Evolutionary conservation across 1,284 basidiomycete genomes (phyloP), one percentile per base, ranked within the genome.

Genomic region (Apiotrichum gamsii): DNA sequence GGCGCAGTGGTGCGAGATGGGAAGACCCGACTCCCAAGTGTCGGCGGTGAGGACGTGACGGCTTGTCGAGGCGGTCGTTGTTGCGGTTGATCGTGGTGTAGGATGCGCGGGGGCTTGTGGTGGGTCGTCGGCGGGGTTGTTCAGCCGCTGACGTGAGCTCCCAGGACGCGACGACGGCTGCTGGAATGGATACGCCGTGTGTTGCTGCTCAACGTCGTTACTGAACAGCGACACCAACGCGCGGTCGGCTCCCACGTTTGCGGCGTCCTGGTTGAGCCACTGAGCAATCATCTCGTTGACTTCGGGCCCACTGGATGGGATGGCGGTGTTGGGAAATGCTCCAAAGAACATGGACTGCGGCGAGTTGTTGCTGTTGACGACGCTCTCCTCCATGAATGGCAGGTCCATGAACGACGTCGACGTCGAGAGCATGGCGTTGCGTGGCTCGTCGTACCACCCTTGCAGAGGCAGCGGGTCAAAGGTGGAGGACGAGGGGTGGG

Each of bases 221-320:
- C n/a, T n/a, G 25, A 18, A 23, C 5, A 42, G 36, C 18, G 39
- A 30, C 4, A 36, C 47, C 9, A 49, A 37, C 3, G 47, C 47
- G 20, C 20, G 38, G 16, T 39, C 45, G 3, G 40, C 34, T 14
- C 36, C 36, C 11, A 39, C 14, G 4, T 33, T 39, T 10, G 41
- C 49, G 1, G 39, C 41, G 9, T 51, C 45, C 18, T 51, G 49
- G n/a, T 43, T 35, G 5, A 51, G 29, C 49, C 49, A 51, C 14
- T 39, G 32, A 1, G 41, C 41, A 3, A 51, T 38, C 37, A 51
- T 28, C 2, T 37, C 24, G 36, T 51, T 41, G 8, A 51, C 19
- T 16, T 25, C 45, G 2, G 35, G 14, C 1, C 44, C 28, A 11
- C 10, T 40, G 8, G 41, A 33, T 0, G 48, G 43, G 11, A 33